Evolutionary conservation across 1,139 yeast genomes (phyloP).

Genomic region (Diutina pseudorugosa): DNA sequence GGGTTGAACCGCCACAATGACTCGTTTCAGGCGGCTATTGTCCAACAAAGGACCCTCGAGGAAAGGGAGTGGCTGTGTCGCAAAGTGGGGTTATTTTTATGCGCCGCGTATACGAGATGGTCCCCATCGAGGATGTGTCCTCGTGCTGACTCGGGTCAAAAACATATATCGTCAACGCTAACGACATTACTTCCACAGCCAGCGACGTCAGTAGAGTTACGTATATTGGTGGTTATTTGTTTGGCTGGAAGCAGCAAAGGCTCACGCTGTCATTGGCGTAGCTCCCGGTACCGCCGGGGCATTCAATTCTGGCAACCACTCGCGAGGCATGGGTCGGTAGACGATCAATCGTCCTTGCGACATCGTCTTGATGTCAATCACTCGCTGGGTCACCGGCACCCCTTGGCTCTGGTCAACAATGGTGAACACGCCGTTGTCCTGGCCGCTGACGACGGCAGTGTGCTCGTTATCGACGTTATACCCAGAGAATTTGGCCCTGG

Average conservation of each 20-base stretch:
- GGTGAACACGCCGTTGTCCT: constrained; percentile 18
- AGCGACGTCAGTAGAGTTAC: not conserved
- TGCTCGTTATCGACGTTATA: constrained; percentile 26
- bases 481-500: constrained; percentile 27
- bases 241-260: not conserved
- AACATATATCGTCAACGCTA: no score
- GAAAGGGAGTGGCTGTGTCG: not conserved
- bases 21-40: not conserved
- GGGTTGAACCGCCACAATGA: not conserved
- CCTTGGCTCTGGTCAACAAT: constrained; percentile 57
- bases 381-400: constrained; percentile 34
- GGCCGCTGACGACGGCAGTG: constrained; percentile 45
- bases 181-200: no score
- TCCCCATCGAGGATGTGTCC: not conserved
- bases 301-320: constrained; percentile 16
- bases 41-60: not conserved
- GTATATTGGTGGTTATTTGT: not conserved
- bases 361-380: constrained; percentile 29
- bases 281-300: not conserved
- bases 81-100: not conserved
- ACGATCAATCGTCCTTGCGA: constrained; percentile 36
- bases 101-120: not conserved
- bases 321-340: constrained; percentile 43
- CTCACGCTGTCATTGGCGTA: not conserved
- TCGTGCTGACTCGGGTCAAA: not conserved